These are phyloP conservation scores for Gastrolobium villosum DNA, from an alignment of 306 rosid species.

Conservation along the genomic window DNA sequence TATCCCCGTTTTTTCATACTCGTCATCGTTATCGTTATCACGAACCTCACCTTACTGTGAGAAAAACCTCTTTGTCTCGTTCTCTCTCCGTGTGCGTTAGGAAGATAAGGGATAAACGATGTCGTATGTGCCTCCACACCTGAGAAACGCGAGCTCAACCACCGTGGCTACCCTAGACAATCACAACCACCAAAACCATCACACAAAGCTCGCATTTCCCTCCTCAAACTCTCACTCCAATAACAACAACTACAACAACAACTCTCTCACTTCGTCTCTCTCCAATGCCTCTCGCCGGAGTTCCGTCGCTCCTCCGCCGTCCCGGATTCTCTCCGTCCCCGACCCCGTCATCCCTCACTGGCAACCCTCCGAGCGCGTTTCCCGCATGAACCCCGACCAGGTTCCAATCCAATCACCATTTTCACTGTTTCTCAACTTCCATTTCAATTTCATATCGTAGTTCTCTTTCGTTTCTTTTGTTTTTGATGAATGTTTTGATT, in stretches of 20 bases:
- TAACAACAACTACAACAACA: constrained; percentile 1
- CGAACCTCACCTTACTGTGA: constrained; percentile 31
- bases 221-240: constrained; percentile 48
- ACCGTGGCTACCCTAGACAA: constrained; percentile 59
- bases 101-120: constrained; percentile 56
- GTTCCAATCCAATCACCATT: constrained; percentile 47
- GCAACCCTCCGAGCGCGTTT: constrained; percentile 90
- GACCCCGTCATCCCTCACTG: constrained; percentile 67
- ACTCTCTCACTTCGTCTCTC: constrained; percentile 37
- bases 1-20: neutral
- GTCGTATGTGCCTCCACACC: constrained; percentile 94
- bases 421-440: neutral
- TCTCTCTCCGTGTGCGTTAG: neutral
- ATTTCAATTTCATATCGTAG: neutral
- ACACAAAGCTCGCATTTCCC: constrained; percentile 62
- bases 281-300: constrained; percentile 65
- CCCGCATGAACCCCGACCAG: constrained; percentile 77
- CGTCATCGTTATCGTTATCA: neutral
- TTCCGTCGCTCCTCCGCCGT: constrained; percentile 51
- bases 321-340: constrained; percentile 51
- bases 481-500: constrained; percentile 23
- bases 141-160: constrained; percentile 65
- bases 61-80: neutral
- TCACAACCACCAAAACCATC: constrained; percentile 47
- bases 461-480: too few species aligned